Evolutionary conservation across 2,329 filamentous ascomycete species (phyloP), one percentile per base, ranked within the genome.

Genomic region (Paraconiothyrium brasiliense): DNA sequence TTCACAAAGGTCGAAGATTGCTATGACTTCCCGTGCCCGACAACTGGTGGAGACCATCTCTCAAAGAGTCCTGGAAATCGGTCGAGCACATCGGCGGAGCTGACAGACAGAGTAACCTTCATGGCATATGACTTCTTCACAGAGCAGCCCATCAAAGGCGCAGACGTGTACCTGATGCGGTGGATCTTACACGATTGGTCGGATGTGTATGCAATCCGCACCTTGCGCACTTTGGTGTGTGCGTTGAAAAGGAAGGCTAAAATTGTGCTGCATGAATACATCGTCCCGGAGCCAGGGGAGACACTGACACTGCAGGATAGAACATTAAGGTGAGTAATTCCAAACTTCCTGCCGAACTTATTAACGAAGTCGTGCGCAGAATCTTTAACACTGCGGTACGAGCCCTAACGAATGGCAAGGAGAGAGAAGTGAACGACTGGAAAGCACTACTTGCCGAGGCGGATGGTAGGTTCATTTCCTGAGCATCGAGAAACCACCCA

Each of bases 131-230:
- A 65, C 37, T 65, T 63, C 48, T 64, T 63, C 32, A 24, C 41
- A 14, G 24, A 46, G 9, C 61, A 63, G 46, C 35, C 43, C 16
- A 24, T 60, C 6, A 58, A 59, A 46, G 62, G 34, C 16, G 61
- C 58, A 14, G 61, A 64, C 32, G 59, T 86, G 3, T 88, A 87
- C 73, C 81, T 84, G 67, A 83, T 87, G 73, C 82, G 84, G 47
- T 84, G 82, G 80, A 86, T 88, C 65, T 74, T 89, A 8, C 85
- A 89, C 68, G 86, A 88, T 74, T 65, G 60, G 60, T 56, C 54
- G 2, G 62, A 65, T 51, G 43, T 49, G 37, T 62, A 65, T 47
- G 54, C 44, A 34, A 30, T 59, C 14, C 35, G 49, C 4, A 65
- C 63, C 27, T 22, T 65, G n/a, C 54, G 41, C 16, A 49, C 46